Conservation (phyloP, 2,329 filamentous ascomycete species). For the Cordyceps javanica region DNA sequence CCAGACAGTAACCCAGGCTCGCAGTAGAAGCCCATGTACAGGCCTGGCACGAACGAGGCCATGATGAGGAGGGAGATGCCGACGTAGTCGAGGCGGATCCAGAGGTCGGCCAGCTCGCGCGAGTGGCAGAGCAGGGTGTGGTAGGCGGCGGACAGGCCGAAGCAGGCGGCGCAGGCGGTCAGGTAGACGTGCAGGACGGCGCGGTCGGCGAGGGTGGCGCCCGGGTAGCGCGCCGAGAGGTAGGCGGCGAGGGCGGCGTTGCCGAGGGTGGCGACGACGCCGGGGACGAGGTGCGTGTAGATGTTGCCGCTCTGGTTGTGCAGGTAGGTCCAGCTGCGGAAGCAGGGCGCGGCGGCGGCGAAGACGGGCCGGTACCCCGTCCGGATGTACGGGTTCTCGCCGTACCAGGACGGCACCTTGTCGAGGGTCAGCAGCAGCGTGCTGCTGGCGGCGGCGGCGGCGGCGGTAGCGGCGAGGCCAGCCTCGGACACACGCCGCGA, state of each 20-base stretch:
- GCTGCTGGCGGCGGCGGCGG: background rate
- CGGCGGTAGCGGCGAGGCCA: background rate
- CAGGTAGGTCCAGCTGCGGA: slow-evolving; percentile 34
- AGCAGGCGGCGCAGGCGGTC: slow-evolving; percentile 28
- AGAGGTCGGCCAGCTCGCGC: slow-evolving; percentile 25
- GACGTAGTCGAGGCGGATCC: slow-evolving; percentile 32
- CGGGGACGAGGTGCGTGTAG: slow-evolving; percentile 35
- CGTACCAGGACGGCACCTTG: slow-evolving; percentile 36
- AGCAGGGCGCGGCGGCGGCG: slow-evolving; percentile 28
- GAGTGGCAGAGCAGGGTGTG: slow-evolving; percentile 37
- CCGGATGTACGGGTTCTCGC: slow-evolving; percentile 35
- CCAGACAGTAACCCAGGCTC: slow-evolving; percentile 25
- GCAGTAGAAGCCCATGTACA: slow-evolving; percentile 36
- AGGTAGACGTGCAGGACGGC: slow-evolving; percentile 36
- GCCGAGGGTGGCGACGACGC: slow-evolving; percentile 26
- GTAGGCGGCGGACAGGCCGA: slow-evolving; percentile 31
- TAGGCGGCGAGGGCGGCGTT: slow-evolving; percentile 21
- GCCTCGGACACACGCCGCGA: background rate
- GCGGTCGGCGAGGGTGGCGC: slow-evolving; percentile 27
- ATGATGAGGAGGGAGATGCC: slow-evolving; percentile 33
- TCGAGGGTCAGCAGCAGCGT: slow-evolving; percentile 18
- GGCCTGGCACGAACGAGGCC: slow-evolving; percentile 31
- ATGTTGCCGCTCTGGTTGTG: slow-evolving; percentile 31
- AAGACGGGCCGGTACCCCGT: slow-evolving; percentile 38
- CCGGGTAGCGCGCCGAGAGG: slow-evolving; percentile 25